These are phyloP conservation scores for Nissolia schottii DNA, from an alignment of 306 rosid genomes.

Conservation along the genomic window DNA sequence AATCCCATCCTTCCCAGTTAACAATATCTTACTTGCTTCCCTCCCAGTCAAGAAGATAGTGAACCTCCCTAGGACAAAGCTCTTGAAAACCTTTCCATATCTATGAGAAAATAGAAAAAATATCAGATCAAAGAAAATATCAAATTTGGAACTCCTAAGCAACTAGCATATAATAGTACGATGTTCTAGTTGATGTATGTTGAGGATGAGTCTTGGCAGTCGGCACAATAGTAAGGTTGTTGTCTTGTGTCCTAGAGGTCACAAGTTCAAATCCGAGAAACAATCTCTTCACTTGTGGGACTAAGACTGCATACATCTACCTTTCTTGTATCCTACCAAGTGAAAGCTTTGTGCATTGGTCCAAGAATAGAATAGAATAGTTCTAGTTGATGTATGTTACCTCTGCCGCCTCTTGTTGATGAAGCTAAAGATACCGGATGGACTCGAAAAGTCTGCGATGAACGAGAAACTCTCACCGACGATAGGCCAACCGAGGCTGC, in stretches of 20 bases:
- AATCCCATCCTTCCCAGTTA: slow-evolving; percentile 76
- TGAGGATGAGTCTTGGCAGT: too few relatives aligned
- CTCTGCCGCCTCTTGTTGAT: slow-evolving; percentile 73
- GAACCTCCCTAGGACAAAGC: slow-evolving; percentile 67
- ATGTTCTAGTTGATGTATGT: background rate
- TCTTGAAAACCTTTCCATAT: slow-evolving; percentile 85
- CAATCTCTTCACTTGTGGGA: too few relatives aligned
- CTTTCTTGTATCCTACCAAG: too few relatives aligned
- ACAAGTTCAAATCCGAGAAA: too few relatives aligned
- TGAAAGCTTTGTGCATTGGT: too few relatives aligned
- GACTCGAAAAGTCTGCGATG: slow-evolving; percentile 67
- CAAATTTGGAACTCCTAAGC: background rate
- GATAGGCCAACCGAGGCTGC: slow-evolving; percentile 82
- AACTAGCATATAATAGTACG: background rate
- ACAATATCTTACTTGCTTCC: slow-evolving; percentile 70
- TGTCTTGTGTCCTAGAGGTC: too few relatives aligned
- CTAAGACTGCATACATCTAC: too few relatives aligned
- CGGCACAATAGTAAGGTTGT: too few relatives aligned
- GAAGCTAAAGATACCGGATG: slow-evolving; percentile 77
- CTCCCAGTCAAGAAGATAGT: slow-evolving; percentile 85
- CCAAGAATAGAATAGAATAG: too few relatives aligned
- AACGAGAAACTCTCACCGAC: slow-evolving; percentile 77
- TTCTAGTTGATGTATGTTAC: slow-evolving; percentile 28
- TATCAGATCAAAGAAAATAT: background rate
- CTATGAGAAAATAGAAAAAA: slow-evolving; percentile 21